phyloP scores from a whole-genome alignment of 1,139 yeast genomes.

The Candida dubliniensis region DNA sequence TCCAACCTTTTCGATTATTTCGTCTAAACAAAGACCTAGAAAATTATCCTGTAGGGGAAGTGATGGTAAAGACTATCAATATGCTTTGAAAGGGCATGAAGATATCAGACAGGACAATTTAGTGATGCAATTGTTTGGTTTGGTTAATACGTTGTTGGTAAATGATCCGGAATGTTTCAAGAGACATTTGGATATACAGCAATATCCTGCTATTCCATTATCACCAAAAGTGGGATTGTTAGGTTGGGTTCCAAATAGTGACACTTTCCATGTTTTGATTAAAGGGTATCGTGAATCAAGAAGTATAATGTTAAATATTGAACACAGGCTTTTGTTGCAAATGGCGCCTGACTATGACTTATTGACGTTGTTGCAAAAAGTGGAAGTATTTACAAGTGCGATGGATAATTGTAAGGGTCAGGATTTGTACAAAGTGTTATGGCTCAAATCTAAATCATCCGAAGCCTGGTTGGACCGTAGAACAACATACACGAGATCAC shows the following conservation, averaged over 20 bases:
- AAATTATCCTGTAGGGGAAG: constrained; percentile 76
- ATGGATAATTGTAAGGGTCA: constrained; percentile 95
- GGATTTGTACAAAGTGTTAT: constrained; percentile 89
- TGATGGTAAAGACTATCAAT: constrained; percentile 88
- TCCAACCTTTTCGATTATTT: constrained; percentile 82
- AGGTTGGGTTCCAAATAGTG: constrained; percentile 98
- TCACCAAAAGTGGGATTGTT: constrained; percentile 96
- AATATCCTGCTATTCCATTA: constrained; percentile 88
- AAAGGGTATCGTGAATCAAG: constrained; percentile 91
- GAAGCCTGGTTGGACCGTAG: constrained; percentile 98
- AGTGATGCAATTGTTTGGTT: constrained; percentile 96
- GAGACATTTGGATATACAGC: constrained; percentile 90
- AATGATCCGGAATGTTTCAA: constrained; percentile 96
- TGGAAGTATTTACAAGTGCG: constrained; percentile 95
- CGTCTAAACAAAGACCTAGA: constrained; percentile 96
- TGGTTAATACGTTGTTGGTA: constrained; percentile 84
- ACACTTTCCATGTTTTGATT: constrained; percentile 91
- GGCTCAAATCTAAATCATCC: constrained; percentile 94
- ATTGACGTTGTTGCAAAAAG: constrained; percentile 83
- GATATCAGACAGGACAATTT: constrained; percentile 96
- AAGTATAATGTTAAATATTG: constrained; percentile 85
- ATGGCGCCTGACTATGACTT: constrained; percentile 98
- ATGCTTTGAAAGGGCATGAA: constrained; percentile 89
- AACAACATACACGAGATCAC: constrained; percentile 90
- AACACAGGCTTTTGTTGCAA: constrained; percentile 92